Evolutionary conservation across 2,329 filamentous ascomycete genomes (phyloP).

Genomic region (Aspergillus neotritici): DNA sequence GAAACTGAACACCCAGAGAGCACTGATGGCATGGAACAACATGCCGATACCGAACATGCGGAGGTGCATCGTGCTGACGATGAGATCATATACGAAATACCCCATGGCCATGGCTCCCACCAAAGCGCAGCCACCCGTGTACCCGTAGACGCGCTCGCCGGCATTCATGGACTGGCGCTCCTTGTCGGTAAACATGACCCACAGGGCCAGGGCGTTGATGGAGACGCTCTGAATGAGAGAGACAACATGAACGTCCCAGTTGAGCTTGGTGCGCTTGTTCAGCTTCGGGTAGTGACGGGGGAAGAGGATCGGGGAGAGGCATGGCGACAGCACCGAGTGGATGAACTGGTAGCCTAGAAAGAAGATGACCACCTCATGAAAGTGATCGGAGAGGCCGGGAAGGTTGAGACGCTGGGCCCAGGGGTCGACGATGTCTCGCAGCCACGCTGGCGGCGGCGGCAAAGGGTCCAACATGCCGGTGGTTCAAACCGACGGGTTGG

Average conservation of each 20-base stretch:
- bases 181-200: slow-evolving; percentile 52
- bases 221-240: slow-evolving; percentile 55
- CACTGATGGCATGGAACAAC: slow-evolving; percentile 57
- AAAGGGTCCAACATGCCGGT: slow-evolving; percentile 42
- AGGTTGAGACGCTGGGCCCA: slow-evolving; percentile 49
- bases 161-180: slow-evolving; percentile 51
- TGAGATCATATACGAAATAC: slow-evolving; percentile 61
- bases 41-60: slow-evolving; percentile 57
- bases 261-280: slow-evolving; percentile 52
- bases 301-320: slow-evolving; percentile 49
- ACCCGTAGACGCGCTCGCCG: slow-evolving; percentile 54
- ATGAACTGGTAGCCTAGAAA: slow-evolving; percentile 53
- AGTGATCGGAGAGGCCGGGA: slow-evolving; percentile 53
- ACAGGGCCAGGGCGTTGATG: slow-evolving; percentile 53
- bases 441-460: slow-evolving; percentile 46
- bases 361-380: slow-evolving; percentile 56
- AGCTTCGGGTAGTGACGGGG: slow-evolving; percentile 51
- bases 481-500: slow-evolving; percentile 9
- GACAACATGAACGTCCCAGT: slow-evolving; percentile 64
- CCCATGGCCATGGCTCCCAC: slow-evolving; percentile 57
- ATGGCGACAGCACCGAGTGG: slow-evolving; percentile 50
- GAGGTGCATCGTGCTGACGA: slow-evolving; percentile 51
- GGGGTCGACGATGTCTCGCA: slow-evolving; percentile 46
- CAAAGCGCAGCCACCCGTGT: slow-evolving; percentile 54
- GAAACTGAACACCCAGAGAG: slow-evolving; percentile 56